Evolutionary conservation across 805 yeast genomes (phyloP), one percentile per base, ranked within the genome.

Genomic region (Saccharomycopsis fermentans): DNA sequence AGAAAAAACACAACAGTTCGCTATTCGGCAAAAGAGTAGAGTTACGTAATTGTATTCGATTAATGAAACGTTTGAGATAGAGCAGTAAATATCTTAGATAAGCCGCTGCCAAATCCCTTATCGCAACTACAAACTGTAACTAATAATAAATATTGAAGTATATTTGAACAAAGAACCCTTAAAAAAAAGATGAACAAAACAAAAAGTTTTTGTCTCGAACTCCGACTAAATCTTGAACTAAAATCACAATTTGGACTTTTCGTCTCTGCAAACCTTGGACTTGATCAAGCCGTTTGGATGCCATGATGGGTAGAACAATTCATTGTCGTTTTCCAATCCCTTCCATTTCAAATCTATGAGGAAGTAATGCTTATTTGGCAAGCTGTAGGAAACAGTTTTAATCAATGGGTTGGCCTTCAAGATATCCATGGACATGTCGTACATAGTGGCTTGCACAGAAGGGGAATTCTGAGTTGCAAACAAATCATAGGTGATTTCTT

Each of bases 391-490:
- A 37, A 90, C 96, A 51, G 77, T 76, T 62, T 75, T 79, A 58
- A 91, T 77, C 60, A 75, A 75, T 2, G 83, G 77, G 58, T 81
- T 85, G 55, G 66, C 68, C 55, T 74, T 76, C 68, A 91, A 78
- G 63, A 91, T 88, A 63, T 81, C 82, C 63, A 82, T 78, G 43
- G 87, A 79, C 94, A 91, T 91, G 78, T 90, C 87, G 78, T 81
- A 91, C 96, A 91, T 92, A 60, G 97, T 91, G 52, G 96, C 96
- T 76, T 91, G 97, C 53, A 91, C 97, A 27, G 96, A 87, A n/a
- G 96, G 82, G 9, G 96, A 88, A 71, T 88, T 82, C 72, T 91
- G 96, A 55, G 79, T 71, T 17, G 96, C 96, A 72, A 91, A 91
- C 60, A 78, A 77, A 57, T 82, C 85, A 66, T 90, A 77, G 1